phyloP scores from a whole-genome alignment of 2,329 filamentous ascomycete genomes.

The Epichloe gansuensis region DNA sequence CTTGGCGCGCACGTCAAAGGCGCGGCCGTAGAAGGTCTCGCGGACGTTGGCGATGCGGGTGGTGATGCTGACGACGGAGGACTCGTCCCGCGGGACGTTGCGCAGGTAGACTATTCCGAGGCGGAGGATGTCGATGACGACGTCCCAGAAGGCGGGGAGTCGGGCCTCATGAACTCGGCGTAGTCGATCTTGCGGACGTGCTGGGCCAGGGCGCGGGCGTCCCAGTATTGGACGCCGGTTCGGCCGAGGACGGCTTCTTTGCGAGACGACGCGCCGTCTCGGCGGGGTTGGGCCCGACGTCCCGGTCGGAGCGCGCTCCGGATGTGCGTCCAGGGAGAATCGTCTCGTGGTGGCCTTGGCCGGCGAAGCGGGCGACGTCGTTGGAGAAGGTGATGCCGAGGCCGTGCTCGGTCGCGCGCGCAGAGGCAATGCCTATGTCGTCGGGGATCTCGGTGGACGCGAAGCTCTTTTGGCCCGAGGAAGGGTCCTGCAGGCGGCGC shows the following conservation, averaged over 20 bases:
- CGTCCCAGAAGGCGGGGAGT: constrained; percentile 42
- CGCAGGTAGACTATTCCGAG: constrained; percentile 69
- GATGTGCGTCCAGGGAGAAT: constrained; percentile 23
- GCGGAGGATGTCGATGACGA: constrained; percentile 48
- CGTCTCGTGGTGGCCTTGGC: constrained; percentile 21
- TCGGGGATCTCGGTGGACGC: constrained; percentile 28
- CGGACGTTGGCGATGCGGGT: constrained; percentile 65
- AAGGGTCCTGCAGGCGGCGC: constrained; percentile 39
- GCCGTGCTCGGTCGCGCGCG: constrained; percentile 21
- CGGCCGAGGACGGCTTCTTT: constrained; percentile 18
- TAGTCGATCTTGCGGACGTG: constrained; percentile 53
- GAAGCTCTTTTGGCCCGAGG: constrained; percentile 49
- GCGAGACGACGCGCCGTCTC: constrained; percentile 11
- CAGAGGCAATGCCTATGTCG: constrained; percentile 19
- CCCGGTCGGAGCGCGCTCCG: constrained; percentile 18
- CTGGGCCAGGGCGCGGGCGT: constrained; percentile 21
- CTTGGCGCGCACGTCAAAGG: constrained; percentile 80
- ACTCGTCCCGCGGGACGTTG: constrained; percentile 56
- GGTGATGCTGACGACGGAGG: constrained; percentile 56
- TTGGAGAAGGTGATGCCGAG: constrained; percentile 49
- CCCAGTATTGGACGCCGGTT: constrained; percentile 29
- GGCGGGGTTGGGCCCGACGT: neutral
- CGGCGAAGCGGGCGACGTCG: constrained; percentile 25
- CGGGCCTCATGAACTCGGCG: constrained; percentile 54
- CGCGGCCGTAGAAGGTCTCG: constrained; percentile 81